Base-by-base conservation (phyloP, 352 stramenopile species). In the Peronospora belbahrii region DNA sequence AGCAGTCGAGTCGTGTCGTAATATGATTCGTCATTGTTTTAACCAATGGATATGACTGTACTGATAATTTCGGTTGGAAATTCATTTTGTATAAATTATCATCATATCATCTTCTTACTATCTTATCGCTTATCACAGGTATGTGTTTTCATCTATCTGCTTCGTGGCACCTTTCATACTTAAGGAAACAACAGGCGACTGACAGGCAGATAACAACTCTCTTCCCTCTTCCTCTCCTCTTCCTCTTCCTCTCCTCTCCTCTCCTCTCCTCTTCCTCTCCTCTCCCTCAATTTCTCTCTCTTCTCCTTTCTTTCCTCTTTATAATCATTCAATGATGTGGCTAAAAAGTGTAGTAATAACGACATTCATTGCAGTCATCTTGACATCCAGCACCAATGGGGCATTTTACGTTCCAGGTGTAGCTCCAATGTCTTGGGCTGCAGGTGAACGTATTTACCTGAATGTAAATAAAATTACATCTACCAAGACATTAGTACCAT, bases 401-500 rank as follows among this genome's bases (percentile, higher is more conserved):
- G 82, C 79, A 20, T 93, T 93, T 48, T 94, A 91, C 45, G 75
- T 94, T 33, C 85, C 83, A 0, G 83, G 83, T 25, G 83, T 94
- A 31, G 80, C 85, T 19, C 85, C 83, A 42, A 67, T 90, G 63
- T 87, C 76, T 1, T 95, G 78, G 79, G 62, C 70, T 6, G 78
- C 83, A 2, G 74, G 80, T 42, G 86, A 97, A 34, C 61, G 70
- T 38, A 69, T 98, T 27, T 71, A 74, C 27, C 86, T 98, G 34
- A 97, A 97, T 56, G 95, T 98, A 11, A 98, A 99, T 81, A 95
- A 98, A 65, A 96, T 99, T 53, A 97, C 96, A 50, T 98, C 86
- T 27, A 96, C 89, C 33, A 97, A 98, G 66, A 99, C 95, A 37
- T 89, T 98, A 48, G 79, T 99, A 47, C 96, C 95, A 34, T 98